Conservation (phyloP, 148 eudicot genomes). For the Rhododendron henanense region DNA sequence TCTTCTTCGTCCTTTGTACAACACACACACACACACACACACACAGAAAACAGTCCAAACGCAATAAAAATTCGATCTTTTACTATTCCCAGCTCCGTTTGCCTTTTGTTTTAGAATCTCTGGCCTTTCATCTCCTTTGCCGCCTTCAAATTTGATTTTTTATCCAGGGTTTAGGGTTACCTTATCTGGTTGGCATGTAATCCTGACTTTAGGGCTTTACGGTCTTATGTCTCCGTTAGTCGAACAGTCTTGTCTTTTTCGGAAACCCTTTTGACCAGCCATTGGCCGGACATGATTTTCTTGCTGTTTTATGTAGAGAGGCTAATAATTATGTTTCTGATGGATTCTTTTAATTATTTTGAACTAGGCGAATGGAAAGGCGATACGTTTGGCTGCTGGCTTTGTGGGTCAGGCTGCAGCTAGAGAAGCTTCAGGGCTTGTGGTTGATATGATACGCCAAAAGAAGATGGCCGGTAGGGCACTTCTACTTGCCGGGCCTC, state of each 20-base stretch:
- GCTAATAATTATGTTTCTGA: background rate
- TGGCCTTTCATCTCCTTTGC: background rate
- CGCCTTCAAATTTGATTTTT: background rate
- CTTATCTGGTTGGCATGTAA: background rate
- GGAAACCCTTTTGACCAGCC: background rate
- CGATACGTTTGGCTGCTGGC: slow-evolving; percentile 75
- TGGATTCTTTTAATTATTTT: background rate
- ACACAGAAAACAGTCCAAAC: background rate
- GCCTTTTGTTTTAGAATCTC: background rate
- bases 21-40: background rate
- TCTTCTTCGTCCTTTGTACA: background rate
- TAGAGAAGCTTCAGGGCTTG: slow-evolving; percentile 89
- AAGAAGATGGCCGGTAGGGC: slow-evolving; percentile 98
- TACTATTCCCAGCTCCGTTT: background rate
- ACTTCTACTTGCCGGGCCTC: slow-evolving; percentile 91
- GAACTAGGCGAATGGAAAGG: slow-evolving; percentile 63
- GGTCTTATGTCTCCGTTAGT: background rate
- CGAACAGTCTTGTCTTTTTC: background rate
- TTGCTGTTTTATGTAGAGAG: slow-evolving; percentile 1
- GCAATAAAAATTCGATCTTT: background rate
- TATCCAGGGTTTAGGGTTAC: slow-evolving; percentile 24
- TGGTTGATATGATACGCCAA: slow-evolving; percentile 98
- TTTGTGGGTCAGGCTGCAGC: slow-evolving; percentile 89
- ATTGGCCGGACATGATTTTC: background rate
- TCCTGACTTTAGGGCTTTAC: background rate